Base-by-base conservation (phyloP, 1,139 yeast genomes). In the Scheffersomyces illinoinensis region DNA sequence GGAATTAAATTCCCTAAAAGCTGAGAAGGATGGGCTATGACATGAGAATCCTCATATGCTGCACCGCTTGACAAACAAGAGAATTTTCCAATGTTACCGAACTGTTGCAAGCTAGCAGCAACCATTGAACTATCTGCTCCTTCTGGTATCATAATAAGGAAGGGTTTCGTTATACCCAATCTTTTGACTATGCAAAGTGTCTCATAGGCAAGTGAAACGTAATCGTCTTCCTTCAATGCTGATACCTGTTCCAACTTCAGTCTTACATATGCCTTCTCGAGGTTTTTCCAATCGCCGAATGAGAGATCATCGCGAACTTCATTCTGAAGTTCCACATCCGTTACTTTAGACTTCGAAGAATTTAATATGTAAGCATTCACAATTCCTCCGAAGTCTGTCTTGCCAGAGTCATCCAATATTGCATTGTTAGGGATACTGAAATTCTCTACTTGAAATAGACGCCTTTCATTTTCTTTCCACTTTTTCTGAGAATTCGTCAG, bases 91-190 rank as follows among this genome's bases (percentile, higher is more conserved):
- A 47, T 47, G 47, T 14, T 12, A 20, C 14, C 52, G 14, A 12
- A 33, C 10, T 33, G 43, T 33, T 33, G 17, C 17, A 33, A 33
- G 5, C 19, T 10, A 33, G 5, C 17, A 10, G 43, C 43, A 33
- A 33, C 43, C 5, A 33, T 10, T 33, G 43, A 10, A 14, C 17
- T 33, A 12, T 33, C 43, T 8, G 12, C 43, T 33, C 43, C 43
- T 33, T 33, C 43, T 4, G 73, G 73, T 4, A 69, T 60, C 5
- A 69, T 62, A 19, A 70, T 53, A 21, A 68, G 55, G 26, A 66
- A 59, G 14, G 43, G 43, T 7, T 33, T 33, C 17, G 17, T 12
- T 33, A 12, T 33, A 33, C 17, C 43, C 17, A 33, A 33, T 17
- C 2, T 33, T 12, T 7, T 12, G 10, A 17, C 17, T 33, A 7